Conservation (phyloP, 495 filamentous ascomycete genomes). For the Evernia prunastri region DNA sequence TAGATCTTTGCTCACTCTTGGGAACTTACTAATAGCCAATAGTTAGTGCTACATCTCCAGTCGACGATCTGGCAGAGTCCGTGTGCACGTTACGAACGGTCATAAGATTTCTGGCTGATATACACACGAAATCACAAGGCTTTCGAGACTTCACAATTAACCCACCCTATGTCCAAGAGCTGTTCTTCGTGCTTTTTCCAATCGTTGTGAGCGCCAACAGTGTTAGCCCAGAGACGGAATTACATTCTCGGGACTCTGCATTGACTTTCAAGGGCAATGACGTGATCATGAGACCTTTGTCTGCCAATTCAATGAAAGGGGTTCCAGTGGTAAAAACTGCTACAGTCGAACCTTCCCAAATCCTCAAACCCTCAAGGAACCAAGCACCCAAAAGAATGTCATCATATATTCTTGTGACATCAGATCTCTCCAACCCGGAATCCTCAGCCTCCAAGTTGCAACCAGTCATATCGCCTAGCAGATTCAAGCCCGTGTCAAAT, state of each 20-base stretch:
- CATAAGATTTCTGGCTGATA: slow-evolving; percentile 68
- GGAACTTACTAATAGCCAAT: not conserved
- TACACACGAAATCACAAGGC: slow-evolving; percentile 61
- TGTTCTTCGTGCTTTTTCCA: slow-evolving; percentile 76
- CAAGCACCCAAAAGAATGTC: slow-evolving; percentile 66
- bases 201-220: slow-evolving; percentile 76
- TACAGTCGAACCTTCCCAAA: slow-evolving; percentile 48
- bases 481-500: slow-evolving; percentile 36
- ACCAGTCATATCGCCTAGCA: slow-evolving; percentile 52
- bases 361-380: slow-evolving; percentile 40
- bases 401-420: slow-evolving; percentile 81
- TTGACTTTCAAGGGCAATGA: slow-evolving; percentile 82
- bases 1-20: not conserved
- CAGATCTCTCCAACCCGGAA: slow-evolving; percentile 50
- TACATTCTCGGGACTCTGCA: slow-evolving; percentile 68
- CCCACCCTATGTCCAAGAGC: slow-evolving; percentile 69
- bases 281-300: slow-evolving; percentile 70
- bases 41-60: not conserved
- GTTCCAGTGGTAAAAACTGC: slow-evolving; percentile 67
- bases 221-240: slow-evolving; percentile 72
- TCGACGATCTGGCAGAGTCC: slow-evolving; percentile 20
- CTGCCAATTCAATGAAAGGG: slow-evolving; percentile 44
- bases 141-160: slow-evolving; percentile 76
- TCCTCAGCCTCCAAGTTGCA: slow-evolving; percentile 57
- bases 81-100: slow-evolving; percentile 57